phyloP scores from a whole-genome alignment of 1,284 basidiomycete genomes.

The Volvariella volvacea region DNA sequence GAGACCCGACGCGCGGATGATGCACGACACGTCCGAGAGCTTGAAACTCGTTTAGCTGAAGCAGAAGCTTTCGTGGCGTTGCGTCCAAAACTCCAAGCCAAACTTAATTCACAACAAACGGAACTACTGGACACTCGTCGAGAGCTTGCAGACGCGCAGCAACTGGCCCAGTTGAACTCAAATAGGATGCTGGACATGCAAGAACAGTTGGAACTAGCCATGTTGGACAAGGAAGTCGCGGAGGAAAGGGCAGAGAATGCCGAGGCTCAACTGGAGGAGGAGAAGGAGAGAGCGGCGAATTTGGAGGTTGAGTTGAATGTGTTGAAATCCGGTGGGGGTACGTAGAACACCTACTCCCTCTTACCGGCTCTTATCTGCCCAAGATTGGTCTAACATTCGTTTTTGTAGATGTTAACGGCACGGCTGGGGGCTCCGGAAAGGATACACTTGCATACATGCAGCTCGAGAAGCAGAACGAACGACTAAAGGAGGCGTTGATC shows the following conservation, averaged over 20 bases:
- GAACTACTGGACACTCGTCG: constrained; percentile 67
- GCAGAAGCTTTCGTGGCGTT: constrained; percentile 82
- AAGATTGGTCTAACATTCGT: too few relatives aligned
- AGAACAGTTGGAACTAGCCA: constrained; percentile 91
- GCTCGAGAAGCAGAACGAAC: constrained; percentile 93
- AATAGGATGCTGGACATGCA: constrained; percentile 51
- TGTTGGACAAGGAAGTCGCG: constrained; percentile 95
- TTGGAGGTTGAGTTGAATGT: constrained; percentile 82
- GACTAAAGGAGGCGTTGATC: constrained; percentile 90
- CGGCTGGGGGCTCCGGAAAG: constrained; percentile 31
- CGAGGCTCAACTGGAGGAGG: constrained; percentile 69
- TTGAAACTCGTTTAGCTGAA: constrained; percentile 81
- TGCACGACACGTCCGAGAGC: constrained; percentile 71
- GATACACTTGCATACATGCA: constrained; percentile 81
- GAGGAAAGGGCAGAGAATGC: constrained; percentile 88
- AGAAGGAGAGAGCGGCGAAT: constrained; percentile 76
- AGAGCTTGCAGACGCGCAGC: constrained; percentile 61
- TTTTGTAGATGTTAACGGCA: constrained; percentile 16
- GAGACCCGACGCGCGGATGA: constrained; percentile 88
- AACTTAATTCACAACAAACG: constrained; percentile 75
- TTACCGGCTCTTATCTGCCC: too few relatives aligned
- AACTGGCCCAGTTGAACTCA: constrained; percentile 39
- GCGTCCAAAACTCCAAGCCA: constrained; percentile 83
- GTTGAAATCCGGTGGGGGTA: constrained; percentile 47
- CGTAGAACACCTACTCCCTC: too few relatives aligned